Evolutionary conservation across 768 basidiomycete genomes (phyloP), one percentile per base, ranked within the genome.

Genomic region (Rhodotorula taiwanensis): DNA sequence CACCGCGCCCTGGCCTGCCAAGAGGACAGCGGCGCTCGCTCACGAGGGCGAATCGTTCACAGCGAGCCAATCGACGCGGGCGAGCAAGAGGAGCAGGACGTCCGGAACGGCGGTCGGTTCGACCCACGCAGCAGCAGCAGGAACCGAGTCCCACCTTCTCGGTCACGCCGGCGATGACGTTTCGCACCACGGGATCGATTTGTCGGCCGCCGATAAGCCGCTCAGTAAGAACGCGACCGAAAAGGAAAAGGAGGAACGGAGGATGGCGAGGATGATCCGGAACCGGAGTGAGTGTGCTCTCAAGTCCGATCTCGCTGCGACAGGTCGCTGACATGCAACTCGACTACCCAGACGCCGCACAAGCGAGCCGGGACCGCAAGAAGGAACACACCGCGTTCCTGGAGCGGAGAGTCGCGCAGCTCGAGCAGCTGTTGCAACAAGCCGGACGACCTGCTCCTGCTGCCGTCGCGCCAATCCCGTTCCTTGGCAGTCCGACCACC

Each of bases 311-410:
- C n/a, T n/a, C n/a, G n/a, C n/a, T n/a, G n/a, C n/a, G n/a, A n/a
- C n/a, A n/a, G n/a, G n/a, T n/a, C n/a, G n/a, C n/a, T n/a, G n/a
- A n/a, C n/a, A n/a, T n/a, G n/a, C 7, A 48, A 28, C 15, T 20
- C 16, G 27, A 8, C 11, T 14, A 3, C 36, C 16, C 59, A 69
- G 67, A 61, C 34, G 67, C 67, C 43, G 67, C 67, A 28, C 68
- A 69, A 36, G 68, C 67, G 13, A 64, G 62, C 16, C 55, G 67
- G 10, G 67, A 69, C 51, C 59, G 66, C 44, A 68, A 68, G 47
- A 68, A 68, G 58, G 61, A 68, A 41, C 63, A 69, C 60, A 59
- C 60, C 4, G 15, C 31, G 0, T 52, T 20, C 36, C 53, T 69
- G 39, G 68, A 69, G 28, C 49, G 52, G 2, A 41, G 64, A 0